Evolutionary conservation across 225 moss, liverwort and hornwort species (phyloP).

Genomic region (Polytrichum commune): DNA sequence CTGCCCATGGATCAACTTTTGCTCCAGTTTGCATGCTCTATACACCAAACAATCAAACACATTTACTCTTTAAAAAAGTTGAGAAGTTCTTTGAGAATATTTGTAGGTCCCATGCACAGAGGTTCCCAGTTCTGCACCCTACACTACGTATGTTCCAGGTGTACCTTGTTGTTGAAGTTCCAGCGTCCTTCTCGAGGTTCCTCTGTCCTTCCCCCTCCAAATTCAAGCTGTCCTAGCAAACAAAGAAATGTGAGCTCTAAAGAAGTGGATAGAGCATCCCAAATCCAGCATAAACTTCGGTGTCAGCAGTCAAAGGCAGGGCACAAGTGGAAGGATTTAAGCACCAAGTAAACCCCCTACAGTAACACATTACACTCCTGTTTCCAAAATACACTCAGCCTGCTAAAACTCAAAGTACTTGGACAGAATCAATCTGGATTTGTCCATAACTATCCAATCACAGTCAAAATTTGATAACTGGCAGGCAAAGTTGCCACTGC

Average conservation of each 20-base stretch:
- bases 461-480: too few species aligned
- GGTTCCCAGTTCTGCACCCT: not conserved
- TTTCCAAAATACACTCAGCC: too few species aligned
- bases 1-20: slow-evolving; percentile 37
- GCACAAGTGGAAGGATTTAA: too few species aligned
- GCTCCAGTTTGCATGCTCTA: slow-evolving; percentile 38
- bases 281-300: too few species aligned
- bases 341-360: too few species aligned
- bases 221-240: slow-evolving; percentile 28
- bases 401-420: too few species aligned
- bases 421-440: too few species aligned
- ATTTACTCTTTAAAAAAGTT: not conserved
- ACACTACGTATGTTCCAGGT: not conserved
- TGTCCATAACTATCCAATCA: not conserved
- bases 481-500: too few species aligned
- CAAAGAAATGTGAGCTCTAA: too few species aligned
- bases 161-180: slow-evolving; percentile 62
- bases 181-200: slow-evolving; percentile 41
- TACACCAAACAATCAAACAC: not conserved
- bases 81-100: not conserved
- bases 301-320: too few species aligned
- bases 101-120: not conserved
- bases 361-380: too few species aligned
- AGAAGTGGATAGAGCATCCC: too few species aligned
- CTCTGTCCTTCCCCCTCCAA: slow-evolving; percentile 43